Evolutionary conservation across 106 monocot genomes (phyloP).

Genomic region (Dendrobium huoshanense): DNA sequence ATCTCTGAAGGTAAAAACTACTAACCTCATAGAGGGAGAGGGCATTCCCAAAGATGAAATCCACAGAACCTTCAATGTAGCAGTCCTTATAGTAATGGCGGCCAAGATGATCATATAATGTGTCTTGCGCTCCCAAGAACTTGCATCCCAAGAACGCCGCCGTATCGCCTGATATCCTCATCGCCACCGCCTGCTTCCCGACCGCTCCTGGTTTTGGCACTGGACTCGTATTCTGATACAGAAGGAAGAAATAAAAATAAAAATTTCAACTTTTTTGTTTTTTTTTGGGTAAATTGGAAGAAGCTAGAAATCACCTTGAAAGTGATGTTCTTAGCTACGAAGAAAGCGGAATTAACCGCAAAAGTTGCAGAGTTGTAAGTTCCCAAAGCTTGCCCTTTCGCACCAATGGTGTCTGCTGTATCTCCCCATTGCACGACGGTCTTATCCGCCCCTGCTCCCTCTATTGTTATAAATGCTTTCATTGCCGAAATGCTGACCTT

Average conservation of each 20-base stretch:
- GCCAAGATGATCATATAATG: slow-evolving; percentile 84
- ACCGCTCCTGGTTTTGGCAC: slow-evolving; percentile 59
- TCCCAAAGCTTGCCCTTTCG: slow-evolving; percentile 50
- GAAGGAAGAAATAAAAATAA: background rate
- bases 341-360: slow-evolving; percentile 72
- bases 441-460: slow-evolving; percentile 78
- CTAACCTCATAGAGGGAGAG: slow-evolving; percentile 81
- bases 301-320: slow-evolving; percentile 51
- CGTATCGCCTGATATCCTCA: slow-evolving; percentile 85
- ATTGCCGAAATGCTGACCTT: slow-evolving; percentile 70
- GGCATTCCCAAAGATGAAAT: slow-evolving; percentile 97
- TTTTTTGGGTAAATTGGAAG: background rate
- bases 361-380: slow-evolving; percentile 82
- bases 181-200: slow-evolving; percentile 84
- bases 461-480: slow-evolving; percentile 68
- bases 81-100: slow-evolving; percentile 96
- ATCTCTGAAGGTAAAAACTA: background rate
- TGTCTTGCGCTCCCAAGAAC: slow-evolving; percentile 90
- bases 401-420: slow-evolving; percentile 53
- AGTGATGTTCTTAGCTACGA: slow-evolving; percentile 85
- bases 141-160: slow-evolving; percentile 79
- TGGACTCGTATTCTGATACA: slow-evolving; percentile 67
- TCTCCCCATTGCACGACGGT: slow-evolving; percentile 91
- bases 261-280: background rate
- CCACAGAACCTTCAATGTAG: slow-evolving; percentile 92